Evolutionary conservation across 441 rosid species (phyloP).

Genomic region (Capsella rubella): DNA sequence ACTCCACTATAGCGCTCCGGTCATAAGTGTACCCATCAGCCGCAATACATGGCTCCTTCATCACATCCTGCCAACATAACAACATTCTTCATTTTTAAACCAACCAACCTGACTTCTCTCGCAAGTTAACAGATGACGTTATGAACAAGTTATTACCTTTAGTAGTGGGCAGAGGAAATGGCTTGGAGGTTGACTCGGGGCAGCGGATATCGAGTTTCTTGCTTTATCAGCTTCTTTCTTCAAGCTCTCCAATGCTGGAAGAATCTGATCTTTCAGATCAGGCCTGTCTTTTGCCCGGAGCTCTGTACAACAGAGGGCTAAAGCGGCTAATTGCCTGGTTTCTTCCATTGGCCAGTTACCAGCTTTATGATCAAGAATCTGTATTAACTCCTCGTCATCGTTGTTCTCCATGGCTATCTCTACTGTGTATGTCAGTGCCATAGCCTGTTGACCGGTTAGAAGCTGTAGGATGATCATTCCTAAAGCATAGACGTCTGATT

Average conservation of each 20-base stretch:
- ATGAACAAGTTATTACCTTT: slow-evolving; percentile 38
- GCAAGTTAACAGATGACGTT: slow-evolving; percentile 25
- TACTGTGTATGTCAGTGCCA: slow-evolving; percentile 67
- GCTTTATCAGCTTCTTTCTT: slow-evolving; percentile 61
- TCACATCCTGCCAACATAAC: slow-evolving; percentile 64
- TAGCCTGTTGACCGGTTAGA: slow-evolving; percentile 82
- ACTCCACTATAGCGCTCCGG: slow-evolving; percentile 69
- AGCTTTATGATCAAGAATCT: slow-evolving; percentile 72
- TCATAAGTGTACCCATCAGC: slow-evolving; percentile 92
- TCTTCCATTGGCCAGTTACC: slow-evolving; percentile 87
- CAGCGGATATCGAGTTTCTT: slow-evolving; percentile 30
- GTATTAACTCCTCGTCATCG: slow-evolving; percentile 30
- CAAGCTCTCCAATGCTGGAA: slow-evolving; percentile 77
- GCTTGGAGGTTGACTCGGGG: slow-evolving; percentile 52
- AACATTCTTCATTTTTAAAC: background rate
- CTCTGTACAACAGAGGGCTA: slow-evolving; percentile 84
- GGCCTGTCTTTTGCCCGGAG: slow-evolving; percentile 82
- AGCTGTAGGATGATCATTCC: slow-evolving; percentile 89
- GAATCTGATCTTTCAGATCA: slow-evolving; percentile 62
- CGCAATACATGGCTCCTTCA: slow-evolving; percentile 89
- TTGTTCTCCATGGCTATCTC: slow-evolving; percentile 68
- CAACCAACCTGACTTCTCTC: slow-evolving; percentile 1
- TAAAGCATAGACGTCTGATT: slow-evolving; percentile 85
- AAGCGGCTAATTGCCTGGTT: slow-evolving; percentile 61
- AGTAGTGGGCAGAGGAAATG: slow-evolving; percentile 57